Base-by-base conservation (phyloP, 1,284 basidiomycete genomes). In the Ganoderma multipileum region DNA sequence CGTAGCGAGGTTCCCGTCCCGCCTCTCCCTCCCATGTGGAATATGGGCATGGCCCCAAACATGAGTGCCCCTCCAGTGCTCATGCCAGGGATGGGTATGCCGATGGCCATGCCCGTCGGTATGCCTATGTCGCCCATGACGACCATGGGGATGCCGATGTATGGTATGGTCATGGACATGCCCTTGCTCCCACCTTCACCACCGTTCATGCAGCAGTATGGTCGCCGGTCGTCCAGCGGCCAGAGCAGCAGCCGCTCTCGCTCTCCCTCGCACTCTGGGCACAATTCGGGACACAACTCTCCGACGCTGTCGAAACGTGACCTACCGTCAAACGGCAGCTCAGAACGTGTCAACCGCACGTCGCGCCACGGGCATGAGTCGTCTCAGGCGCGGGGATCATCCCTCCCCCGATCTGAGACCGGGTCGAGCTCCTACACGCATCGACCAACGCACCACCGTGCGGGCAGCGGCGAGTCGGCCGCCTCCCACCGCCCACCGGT, bases 121-220 rank as follows among this genome's bases (percentile, higher is more conserved):
- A 81, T 50, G 82, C 79, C 16, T 36, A 41, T 44, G 66, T 79
- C 78, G 72, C 65, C 58, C 5, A 28, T 44, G 66, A 78, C 79
- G 72, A 61, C 58, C 12, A 77, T 84, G 77, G 85, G 87, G 67
- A 87, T 87, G 85, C 90, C 60, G 23, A 67, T 68, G 69, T 50
- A 57, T n/a, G 55, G 47, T 69, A 77, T 77, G 64, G 75, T 74
- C 68, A 76, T 81, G 71, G 64, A 88, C 67, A 87, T 87, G 85
- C 90, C 91, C 14, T 81, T 93, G 14, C 82, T 93, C 42, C 91
- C 91, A n/a, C 91, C 91, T 1, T 83, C 87, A 1, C 86, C 91
- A 36, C 91, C 91, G 18, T 93, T 93, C 79, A 92, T 93, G 89
- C 84, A 89, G 80, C 87, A 87, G 70, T 82, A 79, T 52, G 80